Conservation (phyloP, 805 yeast genomes). For the Monosporozyma yasuniensis region DNA sequence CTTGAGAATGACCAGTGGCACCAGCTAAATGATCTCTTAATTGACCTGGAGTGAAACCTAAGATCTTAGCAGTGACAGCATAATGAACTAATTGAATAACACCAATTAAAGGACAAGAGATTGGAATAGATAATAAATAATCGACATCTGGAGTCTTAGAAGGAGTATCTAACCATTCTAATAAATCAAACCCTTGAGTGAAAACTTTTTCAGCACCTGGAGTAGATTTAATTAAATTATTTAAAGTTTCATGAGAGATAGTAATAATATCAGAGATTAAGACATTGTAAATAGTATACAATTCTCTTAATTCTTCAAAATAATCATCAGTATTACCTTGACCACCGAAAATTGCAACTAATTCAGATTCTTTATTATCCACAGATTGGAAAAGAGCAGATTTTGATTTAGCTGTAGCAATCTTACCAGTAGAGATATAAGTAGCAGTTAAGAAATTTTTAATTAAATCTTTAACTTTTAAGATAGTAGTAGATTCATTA, state of each 20-base stretch:
- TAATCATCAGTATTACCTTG: conserved; percentile 98
- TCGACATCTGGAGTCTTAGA: conserved; percentile 84
- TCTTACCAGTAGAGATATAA: conserved; percentile 34
- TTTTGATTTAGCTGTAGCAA: conserved; percentile 35
- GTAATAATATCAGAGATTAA: conserved; percentile 63
- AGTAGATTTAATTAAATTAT: conserved; percentile 57
- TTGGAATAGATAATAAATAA: conserved; percentile 82
- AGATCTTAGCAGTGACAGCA: conserved; percentile 73
- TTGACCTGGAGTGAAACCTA: conserved; percentile 87
- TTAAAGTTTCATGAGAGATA: conserved; percentile 60
- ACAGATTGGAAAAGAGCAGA: conserved; percentile 60
- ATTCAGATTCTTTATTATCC: conserved; percentile 45
- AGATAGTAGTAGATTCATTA: conserved; percentile 52
- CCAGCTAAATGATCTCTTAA: conserved; percentile 60
- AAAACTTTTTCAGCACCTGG: conserved; percentile 77
- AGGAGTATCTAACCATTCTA: conserved; percentile 79
- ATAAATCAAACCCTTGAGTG: conserved; percentile 86
- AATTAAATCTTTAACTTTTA: conserved; percentile 65
- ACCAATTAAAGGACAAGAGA: conserved; percentile 95
- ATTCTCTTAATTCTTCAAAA: conserved; percentile 88
- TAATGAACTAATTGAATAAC: conserved; percentile 91
- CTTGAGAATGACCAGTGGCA: conserved; percentile 86
- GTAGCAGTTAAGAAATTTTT: conserved; percentile 67
- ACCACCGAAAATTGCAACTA: conserved; percentile 92
- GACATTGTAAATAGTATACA: conserved; percentile 69